Evolutionary conservation across 345 rosid species (phyloP), one percentile per base, ranked within the genome.

Genomic region (Cardamine resedifolia): DNA sequence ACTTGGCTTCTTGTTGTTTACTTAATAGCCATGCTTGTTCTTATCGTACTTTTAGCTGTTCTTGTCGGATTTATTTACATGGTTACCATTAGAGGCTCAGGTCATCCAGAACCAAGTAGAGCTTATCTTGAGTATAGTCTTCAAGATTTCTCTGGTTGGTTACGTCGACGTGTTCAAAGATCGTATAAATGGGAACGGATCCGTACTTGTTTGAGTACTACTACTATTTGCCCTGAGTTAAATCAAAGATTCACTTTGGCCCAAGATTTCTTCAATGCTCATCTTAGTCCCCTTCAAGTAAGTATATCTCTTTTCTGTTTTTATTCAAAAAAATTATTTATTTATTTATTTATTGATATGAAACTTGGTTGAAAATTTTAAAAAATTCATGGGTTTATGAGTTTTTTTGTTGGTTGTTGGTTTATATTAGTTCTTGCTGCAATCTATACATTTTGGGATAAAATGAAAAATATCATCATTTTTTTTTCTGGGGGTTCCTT

Each of bases 261-360:
- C 76, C 94, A 72, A 39, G 99, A 91, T 81, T 96, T 96, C 86
- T 96, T 91, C 71, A 88, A 85, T 63, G 90, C 96, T 57, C 91
- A 45, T 58, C 82, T 92, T 50, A 82, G 67, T 55, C 97, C 98
- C 16, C 44, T 96, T 39, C 98, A 95, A 90, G 99, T 88, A 73
- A 51, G 53, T 64, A 2, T 8, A 16, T 50, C n/a, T n/a, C n/a
- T n/a, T n/a, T n/a, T n/a, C n/a, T 2, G 4, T 59, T 38, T 10
- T 6, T 41, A 1, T 23, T 20, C 6, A 14, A 39, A 39, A 0
- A 6, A 16, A 10, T 36, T 10, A 3, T 36, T 34, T 9, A 9
- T 5, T 2, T 2, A n/a, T 8, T 33, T 9, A 8, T 2, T 57
- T 18, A n/a, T 30, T 10, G 34, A 21, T 21, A n/a, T 26, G 26